phyloP scores from a whole-genome alignment of 2,329 filamentous ascomycete genomes.

The Beauveria medogensis region DNA sequence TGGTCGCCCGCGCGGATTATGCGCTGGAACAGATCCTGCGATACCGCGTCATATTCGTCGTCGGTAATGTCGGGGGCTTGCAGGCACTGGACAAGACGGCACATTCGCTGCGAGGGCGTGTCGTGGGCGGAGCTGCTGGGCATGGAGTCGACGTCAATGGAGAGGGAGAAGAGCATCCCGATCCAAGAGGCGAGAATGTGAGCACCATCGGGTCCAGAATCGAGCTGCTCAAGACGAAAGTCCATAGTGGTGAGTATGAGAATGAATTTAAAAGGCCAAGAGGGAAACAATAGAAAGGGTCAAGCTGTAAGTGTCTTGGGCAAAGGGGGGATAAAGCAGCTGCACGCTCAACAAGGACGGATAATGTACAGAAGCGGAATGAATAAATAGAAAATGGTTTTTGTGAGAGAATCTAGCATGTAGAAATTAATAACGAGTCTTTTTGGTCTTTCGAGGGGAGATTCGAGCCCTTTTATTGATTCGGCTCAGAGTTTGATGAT shows the following conservation, averaged over 20 bases:
- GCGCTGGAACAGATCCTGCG: background rate
- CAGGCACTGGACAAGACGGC: slow-evolving; percentile 30
- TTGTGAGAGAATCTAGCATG: no score
- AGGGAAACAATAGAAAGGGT: no score
- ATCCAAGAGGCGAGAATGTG: background rate
- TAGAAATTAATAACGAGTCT: no score
- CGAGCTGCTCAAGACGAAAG: slow-evolving; percentile 32
- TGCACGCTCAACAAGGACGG: no score
- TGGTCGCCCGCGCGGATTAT: background rate
- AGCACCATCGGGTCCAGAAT: background rate
- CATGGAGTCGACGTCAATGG: background rate
- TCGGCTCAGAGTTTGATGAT: no score
- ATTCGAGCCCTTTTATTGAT: no score
- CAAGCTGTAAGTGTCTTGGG: no score
- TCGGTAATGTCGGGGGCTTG: slow-evolving; percentile 13
- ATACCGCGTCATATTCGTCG: background rate
- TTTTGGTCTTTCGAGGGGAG: no score
- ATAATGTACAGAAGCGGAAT: no score
- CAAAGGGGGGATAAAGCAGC: no score
- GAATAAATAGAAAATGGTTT: no score
- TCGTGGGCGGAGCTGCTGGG: background rate
- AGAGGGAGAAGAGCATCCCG: slow-evolving; percentile 1
- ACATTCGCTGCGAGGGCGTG: background rate
- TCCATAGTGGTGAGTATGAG: background rate
- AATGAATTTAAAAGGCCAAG: background rate